Evolutionary conservation across 2,329 filamentous ascomycete species (phyloP), one percentile per base, ranked within the genome.

Genomic region (Colletotrichum sp.): DNA sequence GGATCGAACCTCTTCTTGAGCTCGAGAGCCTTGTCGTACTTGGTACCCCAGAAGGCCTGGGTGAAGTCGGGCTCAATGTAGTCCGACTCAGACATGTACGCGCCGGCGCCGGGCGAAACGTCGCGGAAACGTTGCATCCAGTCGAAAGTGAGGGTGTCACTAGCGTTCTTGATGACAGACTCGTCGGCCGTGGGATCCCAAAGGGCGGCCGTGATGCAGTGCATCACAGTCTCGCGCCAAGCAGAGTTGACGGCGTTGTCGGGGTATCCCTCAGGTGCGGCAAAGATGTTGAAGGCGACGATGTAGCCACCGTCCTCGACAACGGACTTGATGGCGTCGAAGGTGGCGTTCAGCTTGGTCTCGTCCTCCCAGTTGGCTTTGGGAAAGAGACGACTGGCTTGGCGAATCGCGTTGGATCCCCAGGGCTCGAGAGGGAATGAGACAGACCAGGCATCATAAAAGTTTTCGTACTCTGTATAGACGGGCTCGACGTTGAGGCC

Each of bases 221-320:
- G 86, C 78, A 86, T 79, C 1, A 83, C 80, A 3, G 86, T 83
- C 8, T 83, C 81, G 57, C 89, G 84, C 88, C 88, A 90, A 2
- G 88, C 88, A 6, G 88, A 87, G 78, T 88, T 88, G 52, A 89
- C 83, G 8, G 87, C 85, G 16, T 85, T 88, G 65, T 84, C 83
- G 2, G 84, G 83, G 66, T 70, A 75, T 8, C 75, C 75, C 69
- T 71, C 57, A 18, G 75, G 75, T 24, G 76, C 76, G 15, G 74
- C 74, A 34, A 66, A 62, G 16, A 84, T 79, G 77, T 84, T 83
- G 76, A 83, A 84, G 26, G 80, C 82, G 36, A 84, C 78, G 9
- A 84, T 69, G 24, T 80, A 63, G 49, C 80, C 78, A 5, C 80
- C 82, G 5, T 79, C 79, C n/a, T 78, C 76, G 16, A 82, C 69